These are phyloP conservation scores for Corchorus capsularis DNA, from an alignment of 345 rosid species.

Conservation along the genomic window DNA sequence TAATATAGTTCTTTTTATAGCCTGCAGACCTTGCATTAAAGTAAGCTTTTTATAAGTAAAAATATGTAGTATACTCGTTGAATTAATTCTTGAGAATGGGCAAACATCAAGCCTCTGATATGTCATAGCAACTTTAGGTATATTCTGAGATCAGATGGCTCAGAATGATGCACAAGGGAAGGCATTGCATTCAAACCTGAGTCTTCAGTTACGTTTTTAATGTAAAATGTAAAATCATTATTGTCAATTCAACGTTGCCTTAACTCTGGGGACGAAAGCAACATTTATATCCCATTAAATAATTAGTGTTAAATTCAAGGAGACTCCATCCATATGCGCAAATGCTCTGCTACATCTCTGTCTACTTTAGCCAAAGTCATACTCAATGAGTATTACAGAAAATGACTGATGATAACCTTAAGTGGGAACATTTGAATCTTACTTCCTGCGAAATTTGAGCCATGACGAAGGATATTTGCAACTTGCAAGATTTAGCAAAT, in stretches of 20 bases:
- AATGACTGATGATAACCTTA: not conserved
- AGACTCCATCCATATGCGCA: not conserved
- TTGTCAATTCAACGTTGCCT: not conserved
- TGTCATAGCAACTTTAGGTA: too few relatives aligned
- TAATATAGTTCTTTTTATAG: too few relatives aligned
- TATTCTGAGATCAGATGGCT: too few relatives aligned
- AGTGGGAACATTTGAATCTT: not conserved
- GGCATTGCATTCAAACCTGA: not conserved
- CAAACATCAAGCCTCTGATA: not conserved
- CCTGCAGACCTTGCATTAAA: not conserved
- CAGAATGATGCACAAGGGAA: not conserved
- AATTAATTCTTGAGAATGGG: not conserved
- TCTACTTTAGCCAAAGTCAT: not conserved
- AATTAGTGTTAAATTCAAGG: not conserved
- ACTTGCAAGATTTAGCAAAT: not conserved
- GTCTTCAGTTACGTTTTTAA: not conserved
- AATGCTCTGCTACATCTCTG: not conserved
- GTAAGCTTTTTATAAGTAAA: too few relatives aligned
- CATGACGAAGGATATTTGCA: too few relatives aligned
- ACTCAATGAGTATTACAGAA: not conserved
- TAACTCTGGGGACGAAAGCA: not conserved
- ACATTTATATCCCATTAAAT: not conserved
- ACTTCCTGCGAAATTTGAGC: not conserved
- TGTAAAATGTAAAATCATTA: too few relatives aligned
- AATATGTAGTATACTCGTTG: too few relatives aligned